These are phyloP conservation scores for Pseudotsuga menziesii DNA, from an alignment of 75 land plant species.

Conservation along the genomic window DNA sequence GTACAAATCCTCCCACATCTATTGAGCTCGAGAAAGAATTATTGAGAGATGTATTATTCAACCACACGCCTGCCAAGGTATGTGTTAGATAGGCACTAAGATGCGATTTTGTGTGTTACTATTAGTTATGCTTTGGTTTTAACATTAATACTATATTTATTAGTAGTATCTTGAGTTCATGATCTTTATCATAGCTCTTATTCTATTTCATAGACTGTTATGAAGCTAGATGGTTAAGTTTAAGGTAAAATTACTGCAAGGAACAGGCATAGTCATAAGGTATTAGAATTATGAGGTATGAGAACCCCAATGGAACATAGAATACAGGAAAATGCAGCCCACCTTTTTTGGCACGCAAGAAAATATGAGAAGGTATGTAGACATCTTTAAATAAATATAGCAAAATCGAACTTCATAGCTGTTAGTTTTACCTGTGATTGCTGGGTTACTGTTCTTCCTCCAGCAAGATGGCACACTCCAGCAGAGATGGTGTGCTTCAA, in stretches of 20 bases:
- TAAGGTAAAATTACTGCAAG: background rate
- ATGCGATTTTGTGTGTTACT: background rate
- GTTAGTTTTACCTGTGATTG: too few relatives aligned
- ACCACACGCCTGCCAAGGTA: slow-evolving; percentile 89
- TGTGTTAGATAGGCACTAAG: background rate
- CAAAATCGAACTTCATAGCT: too few relatives aligned
- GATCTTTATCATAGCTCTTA: background rate
- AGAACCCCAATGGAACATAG: too few relatives aligned
- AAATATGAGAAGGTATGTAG: too few relatives aligned
- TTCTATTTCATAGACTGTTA: background rate
- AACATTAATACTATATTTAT: background rate
- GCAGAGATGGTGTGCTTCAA: too few relatives aligned
- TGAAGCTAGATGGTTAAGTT: background rate
- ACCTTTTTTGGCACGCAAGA: too few relatives aligned
- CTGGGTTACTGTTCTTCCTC: too few relatives aligned
- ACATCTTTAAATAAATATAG: too few relatives aligned
- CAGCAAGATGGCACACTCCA: too few relatives aligned
- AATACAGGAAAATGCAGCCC: too few relatives aligned
- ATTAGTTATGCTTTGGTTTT: background rate
- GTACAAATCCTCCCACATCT: slow-evolving; percentile 64
- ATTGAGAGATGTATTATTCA: slow-evolving; percentile 72
- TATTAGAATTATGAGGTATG: too few relatives aligned
- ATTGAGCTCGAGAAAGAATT: slow-evolving; percentile 57
- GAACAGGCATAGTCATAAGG: background rate
- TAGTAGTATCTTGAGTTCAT: background rate